These are phyloP conservation scores for Annona cherimola DNA, from an alignment of 164 flowering plant species.

Conservation along the genomic window DNA sequence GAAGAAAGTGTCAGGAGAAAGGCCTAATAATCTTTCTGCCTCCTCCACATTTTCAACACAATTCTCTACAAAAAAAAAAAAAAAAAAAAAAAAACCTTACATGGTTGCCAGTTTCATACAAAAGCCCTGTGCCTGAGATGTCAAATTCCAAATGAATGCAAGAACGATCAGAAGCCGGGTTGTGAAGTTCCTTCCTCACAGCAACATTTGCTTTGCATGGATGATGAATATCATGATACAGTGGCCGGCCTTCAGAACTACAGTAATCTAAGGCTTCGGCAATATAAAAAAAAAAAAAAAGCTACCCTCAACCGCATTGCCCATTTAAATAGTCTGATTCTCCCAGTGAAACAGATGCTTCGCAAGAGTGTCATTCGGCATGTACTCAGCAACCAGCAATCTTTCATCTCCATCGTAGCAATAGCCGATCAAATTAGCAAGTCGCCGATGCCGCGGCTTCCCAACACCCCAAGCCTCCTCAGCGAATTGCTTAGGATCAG, in stretches of 20 bases:
- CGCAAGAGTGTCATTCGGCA: slow-evolving; percentile 95
- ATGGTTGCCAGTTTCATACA: slow-evolving; percentile 98
- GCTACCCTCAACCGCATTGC: slow-evolving; percentile 96
- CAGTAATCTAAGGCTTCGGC: slow-evolving; percentile 94
- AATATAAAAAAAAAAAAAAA: slow-evolving; percentile 37
- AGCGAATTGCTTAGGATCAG: slow-evolving; percentile 82
- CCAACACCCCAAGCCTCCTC: slow-evolving; percentile 95
- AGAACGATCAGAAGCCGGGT: slow-evolving; percentile 86
- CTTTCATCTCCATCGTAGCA: slow-evolving; percentile 97
- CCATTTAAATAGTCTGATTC: slow-evolving; percentile 90
- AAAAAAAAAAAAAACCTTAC: slow-evolving; percentile 91
- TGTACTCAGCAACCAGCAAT: slow-evolving; percentile 88
- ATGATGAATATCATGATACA: slow-evolving; percentile 68
- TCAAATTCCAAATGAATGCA: slow-evolving; percentile 98
- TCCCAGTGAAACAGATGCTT: slow-evolving; percentile 99
- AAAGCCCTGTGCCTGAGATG: slow-evolving; percentile 76
- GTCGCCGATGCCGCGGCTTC: slow-evolving; percentile 64
- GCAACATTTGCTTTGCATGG: slow-evolving; percentile 76
- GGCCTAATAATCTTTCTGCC: slow-evolving; percentile 59
- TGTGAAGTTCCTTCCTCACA: slow-evolving; percentile 84
- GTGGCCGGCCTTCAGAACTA: slow-evolving; percentile 61
- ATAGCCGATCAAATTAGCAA: slow-evolving; percentile 94
- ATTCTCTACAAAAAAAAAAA: no score
- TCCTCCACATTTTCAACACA: slow-evolving; percentile 64
- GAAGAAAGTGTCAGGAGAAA: slow-evolving; percentile 63